Percentiles rank a stretch among this genome's conserved stretches.
These are phyloP conservation scores for Fusarium sp. DNA, from an alignment of 2,329 filamentous ascomycete species.

Conservation along the genomic window DNA sequence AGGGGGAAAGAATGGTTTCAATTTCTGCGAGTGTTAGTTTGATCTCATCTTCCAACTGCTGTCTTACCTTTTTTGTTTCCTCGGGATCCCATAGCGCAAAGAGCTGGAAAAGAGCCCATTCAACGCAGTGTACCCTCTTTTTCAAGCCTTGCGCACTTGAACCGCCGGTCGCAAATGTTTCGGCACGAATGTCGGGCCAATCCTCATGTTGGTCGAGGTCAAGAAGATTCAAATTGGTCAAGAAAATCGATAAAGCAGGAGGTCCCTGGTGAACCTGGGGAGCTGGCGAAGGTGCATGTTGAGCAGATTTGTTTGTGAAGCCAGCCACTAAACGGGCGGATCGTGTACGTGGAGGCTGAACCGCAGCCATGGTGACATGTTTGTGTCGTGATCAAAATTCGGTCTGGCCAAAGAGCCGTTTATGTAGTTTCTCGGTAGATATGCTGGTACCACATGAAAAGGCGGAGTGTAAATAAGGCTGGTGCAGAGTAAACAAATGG, in stretches of 20 bases:
- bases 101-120: constrained; percentile 92
- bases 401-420: neutral
- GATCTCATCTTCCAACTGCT: neutral
- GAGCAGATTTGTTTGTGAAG: constrained; percentile 40
- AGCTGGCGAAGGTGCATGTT: constrained; percentile 13
- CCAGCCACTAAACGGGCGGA: constrained; percentile 47
- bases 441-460: constrained; percentile 31
- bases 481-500: constrained; percentile 41
- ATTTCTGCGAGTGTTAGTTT: constrained; percentile 69
- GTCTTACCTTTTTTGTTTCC: constrained; percentile 76
- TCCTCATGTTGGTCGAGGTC: constrained; percentile 81
- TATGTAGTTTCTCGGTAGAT: constrained; percentile 29
- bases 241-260: constrained; percentile 64
- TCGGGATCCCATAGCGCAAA: constrained; percentile 86
- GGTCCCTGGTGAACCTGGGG: constrained; percentile 36
- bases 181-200: constrained; percentile 80
- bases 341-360: constrained; percentile 45
- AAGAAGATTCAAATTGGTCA: constrained; percentile 86
- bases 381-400: constrained; percentile 2
- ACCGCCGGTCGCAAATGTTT: constrained; percentile 74
- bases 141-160: constrained; percentile 80
- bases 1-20: constrained; percentile 91
- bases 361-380: constrained; percentile 46
- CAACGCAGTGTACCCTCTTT: constrained; percentile 82
- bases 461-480: constrained; percentile 43